A percentile compares a stretch with the other conserved stretches of the same genome.
Evolutionary conservation across 192 early-diverging fungal species (phyloP).

Genomic region (Backusella psychrophila): DNA sequence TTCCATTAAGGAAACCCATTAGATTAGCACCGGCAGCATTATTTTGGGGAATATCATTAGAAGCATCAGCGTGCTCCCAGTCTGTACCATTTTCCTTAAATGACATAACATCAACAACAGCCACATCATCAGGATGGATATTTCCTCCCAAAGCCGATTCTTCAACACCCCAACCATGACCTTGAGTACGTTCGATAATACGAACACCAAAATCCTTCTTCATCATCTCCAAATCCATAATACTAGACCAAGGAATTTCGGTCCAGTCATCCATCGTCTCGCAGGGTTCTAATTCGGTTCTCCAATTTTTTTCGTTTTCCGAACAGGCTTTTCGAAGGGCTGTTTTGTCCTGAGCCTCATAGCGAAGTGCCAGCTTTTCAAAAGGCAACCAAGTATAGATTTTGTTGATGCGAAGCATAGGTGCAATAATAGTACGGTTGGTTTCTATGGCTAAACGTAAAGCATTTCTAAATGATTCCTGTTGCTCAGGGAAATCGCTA

Average conservation of each 20-base stretch:
- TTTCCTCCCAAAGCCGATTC: slow-evolving; percentile 6
- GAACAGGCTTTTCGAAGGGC: not conserved
- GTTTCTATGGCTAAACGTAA: slow-evolving; percentile 21
- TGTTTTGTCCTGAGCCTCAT: slow-evolving; percentile 24
- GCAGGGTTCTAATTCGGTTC: slow-evolving; percentile 2
- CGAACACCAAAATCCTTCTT: slow-evolving; percentile 14
- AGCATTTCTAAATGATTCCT: slow-evolving; percentile 25
- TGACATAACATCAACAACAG: slow-evolving; percentile 12
- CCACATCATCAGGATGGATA: not conserved
- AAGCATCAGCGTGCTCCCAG: slow-evolving; percentile 9
- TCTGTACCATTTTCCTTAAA: slow-evolving; percentile 10
- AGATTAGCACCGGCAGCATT: not conserved
- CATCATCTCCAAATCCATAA: slow-evolving; percentile 17
- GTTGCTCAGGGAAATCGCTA: slow-evolving; percentile 25
- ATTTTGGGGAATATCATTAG: not conserved
- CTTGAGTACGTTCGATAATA: slow-evolving; percentile 17
- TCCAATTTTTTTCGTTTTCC: slow-evolving; percentile 5
- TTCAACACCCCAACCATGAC: slow-evolving; percentile 2
- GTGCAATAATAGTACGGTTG: slow-evolving; percentile 22
- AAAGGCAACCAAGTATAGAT: slow-evolving; percentile 15
- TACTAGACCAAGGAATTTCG: slow-evolving; percentile 28
- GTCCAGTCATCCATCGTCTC: slow-evolving; percentile 16
- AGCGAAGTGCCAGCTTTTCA: slow-evolving; percentile 7
- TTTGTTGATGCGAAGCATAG: slow-evolving; percentile 16
- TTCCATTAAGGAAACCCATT: not conserved